Evolutionary conservation across 1,284 basidiomycete genomes (phyloP).

Genomic region (Ganoderma lingzhi): DNA sequence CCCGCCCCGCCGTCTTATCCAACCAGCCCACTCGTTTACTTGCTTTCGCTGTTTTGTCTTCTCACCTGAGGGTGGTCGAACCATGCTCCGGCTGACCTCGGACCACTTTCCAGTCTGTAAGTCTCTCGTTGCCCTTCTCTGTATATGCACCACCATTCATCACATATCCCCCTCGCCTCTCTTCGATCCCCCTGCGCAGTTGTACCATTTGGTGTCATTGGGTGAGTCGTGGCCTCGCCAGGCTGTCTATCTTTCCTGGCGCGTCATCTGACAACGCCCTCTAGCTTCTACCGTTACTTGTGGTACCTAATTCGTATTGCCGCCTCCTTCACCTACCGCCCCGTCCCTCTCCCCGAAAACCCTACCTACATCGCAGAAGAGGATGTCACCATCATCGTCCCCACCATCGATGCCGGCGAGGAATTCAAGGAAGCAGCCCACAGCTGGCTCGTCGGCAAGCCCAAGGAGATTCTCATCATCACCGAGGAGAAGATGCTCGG

Average conservation of each 20-base stretch:
- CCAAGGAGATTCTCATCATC: constrained; percentile 93
- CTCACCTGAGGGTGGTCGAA: constrained; percentile 35
- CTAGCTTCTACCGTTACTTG: constrained; percentile 87
- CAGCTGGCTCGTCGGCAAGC: constrained; percentile 89
- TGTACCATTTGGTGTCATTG: constrained; percentile 91
- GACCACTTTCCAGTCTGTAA: constrained; percentile 52
- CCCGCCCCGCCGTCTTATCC: constrained; percentile 16
- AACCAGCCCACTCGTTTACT: constrained; percentile 31
- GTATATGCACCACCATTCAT: constrained; percentile 13
- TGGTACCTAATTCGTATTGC: constrained; percentile 88
- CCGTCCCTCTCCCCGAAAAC: constrained; percentile 86
- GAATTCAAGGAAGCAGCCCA: constrained; percentile 94
- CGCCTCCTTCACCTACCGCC: constrained; percentile 81
- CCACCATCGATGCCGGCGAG: constrained; percentile 93
- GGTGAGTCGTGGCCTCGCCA: constrained; percentile 54
- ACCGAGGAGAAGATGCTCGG: constrained; percentile 91
- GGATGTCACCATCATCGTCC: constrained; percentile 95
- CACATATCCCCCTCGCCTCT: constrained; percentile 1
- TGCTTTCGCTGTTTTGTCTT: constrained; percentile 32
- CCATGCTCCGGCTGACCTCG: constrained; percentile 50
- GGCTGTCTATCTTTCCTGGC: constrained; percentile 4
- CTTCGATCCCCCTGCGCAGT: constrained; percentile 54
- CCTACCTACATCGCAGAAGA: constrained; percentile 89
- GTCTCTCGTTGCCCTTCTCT: constrained; percentile 30
- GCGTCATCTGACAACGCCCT: constrained; percentile 1